phyloP scores from a whole-genome alignment of 2,329 filamentous ascomycete species.

The Amphichorda felina region DNA sequence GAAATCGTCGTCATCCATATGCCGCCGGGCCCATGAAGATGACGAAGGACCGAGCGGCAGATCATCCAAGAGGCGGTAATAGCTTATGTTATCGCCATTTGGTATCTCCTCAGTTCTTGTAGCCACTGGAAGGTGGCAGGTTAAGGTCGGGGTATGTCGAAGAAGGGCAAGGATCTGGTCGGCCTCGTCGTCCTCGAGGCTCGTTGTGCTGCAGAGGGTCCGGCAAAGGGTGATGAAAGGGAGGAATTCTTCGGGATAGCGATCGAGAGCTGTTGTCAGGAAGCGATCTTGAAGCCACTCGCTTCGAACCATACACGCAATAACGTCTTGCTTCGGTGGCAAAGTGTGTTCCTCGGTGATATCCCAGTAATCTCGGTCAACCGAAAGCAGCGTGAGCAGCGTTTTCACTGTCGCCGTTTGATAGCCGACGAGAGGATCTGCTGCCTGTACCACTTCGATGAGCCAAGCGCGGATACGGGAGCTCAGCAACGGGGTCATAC shows the following conservation, averaged over 20 bases:
- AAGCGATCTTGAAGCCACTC: conserved; percentile 40
- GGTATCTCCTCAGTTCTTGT: conserved; percentile 37
- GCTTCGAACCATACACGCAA: conserved; percentile 21
- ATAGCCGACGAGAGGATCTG: conserved; percentile 58
- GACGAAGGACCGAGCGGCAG: conserved; percentile 49
- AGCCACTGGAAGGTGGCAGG: conserved; percentile 58
- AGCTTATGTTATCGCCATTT: conserved; percentile 42
- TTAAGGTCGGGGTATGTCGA: conserved; percentile 60
- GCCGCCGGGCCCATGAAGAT: conserved; percentile 29
- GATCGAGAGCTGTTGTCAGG: conserved; percentile 57
- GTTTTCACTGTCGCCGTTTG: conserved; percentile 57
- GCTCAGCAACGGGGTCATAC: conserved; percentile 42
- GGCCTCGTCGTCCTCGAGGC: conserved; percentile 21
- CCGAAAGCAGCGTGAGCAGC: conserved; percentile 51
- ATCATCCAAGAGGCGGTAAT: conserved; percentile 54
- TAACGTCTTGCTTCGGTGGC: conserved; percentile 18
- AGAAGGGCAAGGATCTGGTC: conserved; percentile 52
- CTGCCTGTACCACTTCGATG: conserved; percentile 58
- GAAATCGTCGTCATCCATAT: conserved; percentile 38
- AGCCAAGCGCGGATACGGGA: conserved; percentile 53
- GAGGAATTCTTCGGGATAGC: conserved; percentile 77
- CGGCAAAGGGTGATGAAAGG: conserved; percentile 67
- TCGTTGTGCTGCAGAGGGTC: conserved; percentile 36
- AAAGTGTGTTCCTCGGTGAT: conserved; percentile 25
- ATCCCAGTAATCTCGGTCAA: conserved; percentile 41